Evolutionary conservation across 345 rosid genomes (phyloP).

Genomic region (Triadica sebifera): DNA sequence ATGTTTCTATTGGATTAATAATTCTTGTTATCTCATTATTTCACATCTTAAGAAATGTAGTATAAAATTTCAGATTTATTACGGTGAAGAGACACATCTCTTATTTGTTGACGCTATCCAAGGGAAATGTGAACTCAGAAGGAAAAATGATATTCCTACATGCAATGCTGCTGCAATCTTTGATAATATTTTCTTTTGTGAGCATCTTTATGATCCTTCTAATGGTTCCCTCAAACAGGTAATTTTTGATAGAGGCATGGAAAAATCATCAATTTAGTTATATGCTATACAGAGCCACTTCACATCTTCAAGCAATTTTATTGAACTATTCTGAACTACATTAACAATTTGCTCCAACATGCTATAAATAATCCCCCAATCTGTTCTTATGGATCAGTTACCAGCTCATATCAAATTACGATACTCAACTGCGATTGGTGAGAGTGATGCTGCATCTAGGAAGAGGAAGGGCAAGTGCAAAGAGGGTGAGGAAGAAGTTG

Average conservation of each 20-base stretch:
- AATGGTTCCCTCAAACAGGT: conserved; percentile 75
- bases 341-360: not conserved
- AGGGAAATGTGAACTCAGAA: conserved; percentile 86
- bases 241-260: not conserved
- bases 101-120: not conserved
- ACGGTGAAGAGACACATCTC: too few species aligned
- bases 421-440: conserved; percentile 39
- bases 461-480: conserved; percentile 76
- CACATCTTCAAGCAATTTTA: not conserved
- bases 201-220: conserved; percentile 59
- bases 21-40: too few species aligned
- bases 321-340: not conserved
- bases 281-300: not conserved
- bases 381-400: conserved; percentile 41
- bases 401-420: conserved; percentile 50
- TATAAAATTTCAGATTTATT: too few species aligned
- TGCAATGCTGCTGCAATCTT: conserved; percentile 39
- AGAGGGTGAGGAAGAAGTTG: conserved; percentile 44
- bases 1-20: too few species aligned
- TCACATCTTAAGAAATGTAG: too few species aligned
- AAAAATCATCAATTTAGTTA: not conserved
- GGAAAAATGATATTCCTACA: conserved; percentile 59
- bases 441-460: conserved; percentile 45
- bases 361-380: conserved; percentile 15
- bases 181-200: conserved; percentile 76